These are phyloP conservation scores for Scheffersomyces lignosus DNA, from an alignment of 805 yeast species.

Conservation along the genomic window DNA sequence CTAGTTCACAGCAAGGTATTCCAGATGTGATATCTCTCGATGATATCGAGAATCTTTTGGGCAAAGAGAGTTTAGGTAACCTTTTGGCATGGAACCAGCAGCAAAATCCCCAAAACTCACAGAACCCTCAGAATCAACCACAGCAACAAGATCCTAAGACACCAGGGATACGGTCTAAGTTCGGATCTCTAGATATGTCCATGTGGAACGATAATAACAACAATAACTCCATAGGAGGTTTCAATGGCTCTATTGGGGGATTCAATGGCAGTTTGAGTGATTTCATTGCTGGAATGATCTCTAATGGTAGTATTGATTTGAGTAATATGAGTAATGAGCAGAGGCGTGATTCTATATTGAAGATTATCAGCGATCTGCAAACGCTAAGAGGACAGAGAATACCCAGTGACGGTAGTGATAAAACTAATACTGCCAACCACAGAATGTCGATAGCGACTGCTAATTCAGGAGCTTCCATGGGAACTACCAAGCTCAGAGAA, in stretches of 20 bases:
- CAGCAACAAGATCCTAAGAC: slow-evolving; percentile 9
- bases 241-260: slow-evolving; percentile 29
- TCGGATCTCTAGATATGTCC: slow-evolving; percentile 27
- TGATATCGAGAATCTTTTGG: slow-evolving; percentile 32
- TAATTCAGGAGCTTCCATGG: slow-evolving; percentile 3
- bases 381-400: slow-evolving; percentile 8
- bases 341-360: slow-evolving; percentile 40
- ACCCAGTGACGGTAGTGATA: slow-evolving; percentile 9
- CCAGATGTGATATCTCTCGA: slow-evolving; percentile 23
- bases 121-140: slow-evolving; percentile 11
- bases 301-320: slow-evolving; percentile 39
- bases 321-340: slow-evolving; percentile 40
- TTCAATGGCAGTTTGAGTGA: slow-evolving; percentile 32
- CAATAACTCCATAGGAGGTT: slow-evolving; percentile 18
- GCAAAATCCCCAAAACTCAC: slow-evolving; percentile 5
- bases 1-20: not conserved
- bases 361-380: slow-evolving; percentile 36
- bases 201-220: slow-evolving; percentile 12
- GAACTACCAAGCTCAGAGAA: slow-evolving; percentile 27
- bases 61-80: slow-evolving; percentile 34
- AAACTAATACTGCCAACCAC: not conserved
- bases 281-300: slow-evolving; percentile 31
- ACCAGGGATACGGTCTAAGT: slow-evolving; percentile 19
- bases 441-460: not conserved
- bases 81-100: slow-evolving; percentile 30